Percentiles rank a stretch among this genome's conserved stretches.
These are phyloP conservation scores for Colletotrichum tamarilloi DNA, from an alignment of 2,329 filamentous ascomycete genomes.

Conservation along the genomic window DNA sequence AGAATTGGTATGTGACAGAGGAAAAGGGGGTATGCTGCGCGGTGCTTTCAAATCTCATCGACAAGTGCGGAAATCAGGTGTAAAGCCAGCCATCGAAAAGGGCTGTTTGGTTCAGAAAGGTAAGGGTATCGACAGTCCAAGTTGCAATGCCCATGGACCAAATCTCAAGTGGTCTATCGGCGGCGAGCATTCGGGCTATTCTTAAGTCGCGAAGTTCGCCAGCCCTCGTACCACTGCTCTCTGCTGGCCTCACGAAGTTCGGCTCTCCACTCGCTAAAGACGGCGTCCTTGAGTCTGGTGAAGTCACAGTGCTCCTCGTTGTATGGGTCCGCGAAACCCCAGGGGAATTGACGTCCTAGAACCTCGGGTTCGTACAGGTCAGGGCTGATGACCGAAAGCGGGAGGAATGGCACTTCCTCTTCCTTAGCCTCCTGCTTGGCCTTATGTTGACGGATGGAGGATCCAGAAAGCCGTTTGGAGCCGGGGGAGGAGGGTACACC, in stretches of 20 bases:
- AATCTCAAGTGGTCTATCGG: slow-evolving; percentile 41
- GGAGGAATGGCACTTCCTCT: slow-evolving; percentile 76
- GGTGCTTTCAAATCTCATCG: slow-evolving; percentile 42
- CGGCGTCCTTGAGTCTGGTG: slow-evolving; percentile 85
- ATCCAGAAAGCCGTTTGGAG: slow-evolving; percentile 58
- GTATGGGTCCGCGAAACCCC: slow-evolving; percentile 96
- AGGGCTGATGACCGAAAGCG: slow-evolving; percentile 92
- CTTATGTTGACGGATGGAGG: slow-evolving; percentile 58
- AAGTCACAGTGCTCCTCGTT: slow-evolving; percentile 95
- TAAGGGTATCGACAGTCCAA: slow-evolving; percentile 31
- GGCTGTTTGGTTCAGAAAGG: slow-evolving; percentile 22
- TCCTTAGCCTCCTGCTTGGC: slow-evolving; percentile 56
- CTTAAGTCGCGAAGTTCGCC: slow-evolving; percentile 81
- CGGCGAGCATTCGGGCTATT: slow-evolving; percentile 54
- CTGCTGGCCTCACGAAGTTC: slow-evolving; percentile 92
- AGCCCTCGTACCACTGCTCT: slow-evolving; percentile 95
- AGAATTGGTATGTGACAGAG: slow-evolving; percentile 35
- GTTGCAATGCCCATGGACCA: neutral
- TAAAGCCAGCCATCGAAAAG: slow-evolving; percentile 2
- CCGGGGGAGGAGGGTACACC: slow-evolving; percentile 47
- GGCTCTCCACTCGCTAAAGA: slow-evolving; percentile 92
- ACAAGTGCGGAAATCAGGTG: slow-evolving; percentile 27
- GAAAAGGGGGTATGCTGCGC: slow-evolving; percentile 48
- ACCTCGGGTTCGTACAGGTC: slow-evolving; percentile 87
- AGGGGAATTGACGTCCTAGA: slow-evolving; percentile 90